phyloP scores from a whole-genome alignment of 441 rosid genomes.

The Brassica hybrid region DNA sequence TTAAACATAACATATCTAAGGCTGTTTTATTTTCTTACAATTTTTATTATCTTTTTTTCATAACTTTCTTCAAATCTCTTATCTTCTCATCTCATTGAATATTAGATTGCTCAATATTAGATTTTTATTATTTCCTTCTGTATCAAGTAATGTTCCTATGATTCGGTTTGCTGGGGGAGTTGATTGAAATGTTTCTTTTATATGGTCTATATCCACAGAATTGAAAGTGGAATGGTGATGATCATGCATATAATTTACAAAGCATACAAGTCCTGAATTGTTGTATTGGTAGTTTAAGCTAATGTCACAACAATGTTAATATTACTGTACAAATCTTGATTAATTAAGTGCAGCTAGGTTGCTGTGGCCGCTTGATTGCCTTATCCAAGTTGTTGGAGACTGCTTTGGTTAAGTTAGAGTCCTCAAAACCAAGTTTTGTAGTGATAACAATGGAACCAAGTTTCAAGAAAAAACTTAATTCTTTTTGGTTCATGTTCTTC shows the following conservation, averaged over 20 bases:
- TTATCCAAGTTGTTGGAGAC: no score
- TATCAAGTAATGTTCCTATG: background rate
- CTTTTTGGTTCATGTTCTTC: no score
- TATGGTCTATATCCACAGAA: background rate
- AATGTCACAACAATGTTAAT: constrained; percentile 32
- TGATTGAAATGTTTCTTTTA: background rate
- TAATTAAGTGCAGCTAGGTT: constrained; percentile 62
- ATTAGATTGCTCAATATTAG: background rate
- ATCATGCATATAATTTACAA: constrained; percentile 1
- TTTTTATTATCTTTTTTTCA: background rate
- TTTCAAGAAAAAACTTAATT: no score
- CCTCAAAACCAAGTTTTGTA: constrained; percentile 43
- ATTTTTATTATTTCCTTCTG: background rate
- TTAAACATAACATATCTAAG: background rate
- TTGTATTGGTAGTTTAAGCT: constrained; percentile 20
- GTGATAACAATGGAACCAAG: no score
- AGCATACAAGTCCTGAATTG: constrained; percentile 25
- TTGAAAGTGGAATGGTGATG: constrained; percentile 19
- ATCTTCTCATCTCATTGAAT: background rate
- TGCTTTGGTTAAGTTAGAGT: constrained; percentile 83
- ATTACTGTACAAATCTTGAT: constrained; percentile 47
- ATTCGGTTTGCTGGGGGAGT: background rate
- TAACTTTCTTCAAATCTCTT: background rate
- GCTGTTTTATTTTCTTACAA: constrained; percentile 9
- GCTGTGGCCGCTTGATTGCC: constrained; percentile 54